Base-by-base conservation (phyloP, 1,139 yeast species). In the Blastobotrys petasosporus region DNA sequence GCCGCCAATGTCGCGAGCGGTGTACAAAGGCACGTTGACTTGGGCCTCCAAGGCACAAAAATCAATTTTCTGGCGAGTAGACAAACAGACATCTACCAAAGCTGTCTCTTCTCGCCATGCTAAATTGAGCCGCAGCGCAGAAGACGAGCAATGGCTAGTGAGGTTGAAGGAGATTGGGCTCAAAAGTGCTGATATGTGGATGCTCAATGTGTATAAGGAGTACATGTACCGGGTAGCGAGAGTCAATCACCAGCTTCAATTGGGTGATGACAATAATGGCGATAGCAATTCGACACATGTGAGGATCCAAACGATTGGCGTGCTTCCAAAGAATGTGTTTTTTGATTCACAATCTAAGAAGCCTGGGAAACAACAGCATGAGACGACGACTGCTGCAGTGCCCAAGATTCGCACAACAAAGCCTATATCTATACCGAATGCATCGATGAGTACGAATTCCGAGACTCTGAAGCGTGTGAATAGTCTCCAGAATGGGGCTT, bases 151-250 rank as follows among this genome's bases (percentile, higher is more conserved):
- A 37, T 87, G 95, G 88, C 67, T 87, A 16, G 76, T 77, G 32
- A 78, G 82, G 51, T 67, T 92, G 43, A 76, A 78, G 45, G 73
- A 82, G 2, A 71, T 85, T 13, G 97, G 97, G 0, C 67, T 90
- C 41, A 74, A 72, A 15, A 85, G 79, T 13, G 74, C 71, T 11
- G 95, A 88, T 44, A 59, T 86, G 17, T 90, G 97, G 97, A 92
- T 90, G 63, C 68, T 92, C 5, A 47, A 54, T 3, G 54, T 49
- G 3, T 60, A 87, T 44, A 71, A 90, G 48, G 82, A 81, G 38
- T 85, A 87, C 56, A 75, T 88, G 6, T 73, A 68, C 54, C 76
- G 81, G 49, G 79, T 82, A 2, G 78, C 85, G 3, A 67, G 70
- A 46, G 54, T 58, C 48, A 49, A 44, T 20, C 41, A 45, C 31